A percentile compares a stretch with the other conserved stretches of the same genome.
Conservation (phyloP, 495 filamentous ascomycete genomes). For the Chaetomium cochliodes region DNA sequence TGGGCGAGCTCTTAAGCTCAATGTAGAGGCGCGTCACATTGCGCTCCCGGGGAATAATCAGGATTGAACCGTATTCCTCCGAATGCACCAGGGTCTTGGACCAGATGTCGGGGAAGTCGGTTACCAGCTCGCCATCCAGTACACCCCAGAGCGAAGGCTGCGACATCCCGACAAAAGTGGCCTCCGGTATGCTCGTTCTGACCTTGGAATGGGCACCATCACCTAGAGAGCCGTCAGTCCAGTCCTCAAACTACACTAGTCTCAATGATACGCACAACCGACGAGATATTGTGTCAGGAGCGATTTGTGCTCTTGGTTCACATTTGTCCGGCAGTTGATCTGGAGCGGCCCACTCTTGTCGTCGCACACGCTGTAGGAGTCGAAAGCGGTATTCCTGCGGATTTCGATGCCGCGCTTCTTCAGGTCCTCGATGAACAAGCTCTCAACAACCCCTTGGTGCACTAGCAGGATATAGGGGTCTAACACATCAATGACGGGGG, state of each 20-base stretch:
- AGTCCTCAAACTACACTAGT: neutral
- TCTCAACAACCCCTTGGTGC: slow-evolving; percentile 74
- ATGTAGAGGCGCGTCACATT: slow-evolving; percentile 68
- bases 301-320: slow-evolving; percentile 43
- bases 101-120: slow-evolving; percentile 70
- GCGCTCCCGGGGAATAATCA: slow-evolving; percentile 67
- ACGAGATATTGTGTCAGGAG: slow-evolving; percentile 52
- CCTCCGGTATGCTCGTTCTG: slow-evolving; percentile 55
- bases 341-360: slow-evolving; percentile 42
- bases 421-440: slow-evolving; percentile 64
- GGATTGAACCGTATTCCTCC: slow-evolving; percentile 59
- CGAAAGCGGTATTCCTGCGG: slow-evolving; percentile 56
- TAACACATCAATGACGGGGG: slow-evolving; percentile 60
- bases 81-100: slow-evolving; percentile 63
- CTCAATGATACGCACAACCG: slow-evolving; percentile 43
- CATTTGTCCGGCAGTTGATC: slow-evolving; percentile 43
- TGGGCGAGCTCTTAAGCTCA: slow-evolving; percentile 57
- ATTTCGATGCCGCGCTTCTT: slow-evolving; percentile 56
- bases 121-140: slow-evolving; percentile 63
- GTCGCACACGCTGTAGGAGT: slow-evolving; percentile 49
- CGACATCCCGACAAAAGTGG: slow-evolving; percentile 56
- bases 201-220: slow-evolving; percentile 56
- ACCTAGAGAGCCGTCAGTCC: slow-evolving; percentile 33
- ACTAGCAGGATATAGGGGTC: slow-evolving; percentile 71
- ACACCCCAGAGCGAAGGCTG: slow-evolving; percentile 69